A percentile compares a stretch with the other conserved stretches of the same genome.
phyloP scores from a whole-genome alignment of 768 basidiomycete genomes.

The Suillus sp. region DNA sequence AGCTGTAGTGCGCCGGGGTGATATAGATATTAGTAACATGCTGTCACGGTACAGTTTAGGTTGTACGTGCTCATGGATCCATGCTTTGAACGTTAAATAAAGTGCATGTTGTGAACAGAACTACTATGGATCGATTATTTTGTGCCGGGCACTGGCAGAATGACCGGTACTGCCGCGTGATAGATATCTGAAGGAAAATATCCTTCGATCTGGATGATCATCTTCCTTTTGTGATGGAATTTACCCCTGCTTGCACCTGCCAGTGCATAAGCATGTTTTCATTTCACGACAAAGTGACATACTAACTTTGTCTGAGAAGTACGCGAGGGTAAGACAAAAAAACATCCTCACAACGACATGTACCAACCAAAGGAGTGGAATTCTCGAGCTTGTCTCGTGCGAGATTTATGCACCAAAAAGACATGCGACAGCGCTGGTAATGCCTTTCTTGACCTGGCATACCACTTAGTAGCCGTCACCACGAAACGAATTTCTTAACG shows the following conservation, averaged over 20 bases:
- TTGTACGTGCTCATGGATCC: background rate
- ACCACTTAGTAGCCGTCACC: background rate
- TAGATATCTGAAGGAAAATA: background rate
- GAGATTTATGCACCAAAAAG: background rate
- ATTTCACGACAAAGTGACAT: background rate
- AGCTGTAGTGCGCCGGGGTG: constrained; percentile 5
- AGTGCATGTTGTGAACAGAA: background rate
- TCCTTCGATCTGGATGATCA: background rate
- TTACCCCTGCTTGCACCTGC: background rate
- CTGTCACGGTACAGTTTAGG: background rate
- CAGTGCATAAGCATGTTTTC: too few relatives aligned
- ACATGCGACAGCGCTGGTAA: background rate
- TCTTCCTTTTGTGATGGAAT: background rate
- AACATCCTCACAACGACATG: background rate
- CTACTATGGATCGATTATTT: background rate
- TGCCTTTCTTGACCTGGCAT: background rate
- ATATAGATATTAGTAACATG: background rate
- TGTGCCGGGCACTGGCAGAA: background rate
- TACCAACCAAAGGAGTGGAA: background rate
- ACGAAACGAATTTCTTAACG: background rate
- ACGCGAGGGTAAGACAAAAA: background rate
- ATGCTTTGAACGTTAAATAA: background rate
- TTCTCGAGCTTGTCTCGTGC: background rate
- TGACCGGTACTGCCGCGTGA: background rate
- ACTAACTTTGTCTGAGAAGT: background rate